These are phyloP conservation scores for Alternaria sp. DNA, from an alignment of 2,329 filamentous ascomycete species.

Conservation along the genomic window DNA sequence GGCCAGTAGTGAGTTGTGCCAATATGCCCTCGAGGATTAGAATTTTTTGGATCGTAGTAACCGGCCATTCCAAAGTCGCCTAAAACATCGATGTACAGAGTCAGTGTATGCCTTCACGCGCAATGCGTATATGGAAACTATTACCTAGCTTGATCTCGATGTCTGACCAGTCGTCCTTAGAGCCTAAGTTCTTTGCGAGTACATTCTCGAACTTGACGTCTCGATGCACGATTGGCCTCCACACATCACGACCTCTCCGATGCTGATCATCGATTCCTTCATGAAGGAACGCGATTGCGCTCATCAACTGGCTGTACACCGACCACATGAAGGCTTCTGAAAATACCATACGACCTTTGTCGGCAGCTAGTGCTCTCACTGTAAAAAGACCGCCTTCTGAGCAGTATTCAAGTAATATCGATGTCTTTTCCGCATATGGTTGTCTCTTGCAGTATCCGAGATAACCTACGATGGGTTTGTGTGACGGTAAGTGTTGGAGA, in stretches of 20 bases:
- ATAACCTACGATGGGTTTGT: constrained; percentile 19
- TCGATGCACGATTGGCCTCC: constrained; percentile 90
- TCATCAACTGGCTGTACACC: constrained; percentile 22
- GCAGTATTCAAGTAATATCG: constrained; percentile 27
- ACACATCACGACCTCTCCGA: constrained; percentile 54
- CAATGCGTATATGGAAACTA: not conserved
- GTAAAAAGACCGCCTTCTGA: constrained; percentile 23
- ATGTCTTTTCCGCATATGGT: constrained; percentile 1
- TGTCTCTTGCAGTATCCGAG: constrained; percentile 11
- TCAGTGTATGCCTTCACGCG: not conserved
- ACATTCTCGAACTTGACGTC: constrained; percentile 98
- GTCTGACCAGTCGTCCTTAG: constrained; percentile 14
- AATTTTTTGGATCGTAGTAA: constrained; percentile 57
- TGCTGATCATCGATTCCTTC: constrained; percentile 19
- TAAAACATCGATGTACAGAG: not conserved
- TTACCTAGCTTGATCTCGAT: constrained; percentile 64
- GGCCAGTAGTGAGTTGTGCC: constrained; percentile 30
- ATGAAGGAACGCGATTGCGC: constrained; percentile 32
- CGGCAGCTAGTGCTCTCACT: not conserved
- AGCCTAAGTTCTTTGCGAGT: constrained; percentile 59
- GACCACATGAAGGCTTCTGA: constrained; percentile 28
- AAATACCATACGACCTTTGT: constrained; percentile 1
- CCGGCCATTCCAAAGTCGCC: constrained; percentile 73
- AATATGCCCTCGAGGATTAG: constrained; percentile 1
- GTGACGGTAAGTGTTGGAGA: constrained; percentile 15